Conservation (phyloP, 495 filamentous ascomycete species). For the Aspergillus sparsus region DNA sequence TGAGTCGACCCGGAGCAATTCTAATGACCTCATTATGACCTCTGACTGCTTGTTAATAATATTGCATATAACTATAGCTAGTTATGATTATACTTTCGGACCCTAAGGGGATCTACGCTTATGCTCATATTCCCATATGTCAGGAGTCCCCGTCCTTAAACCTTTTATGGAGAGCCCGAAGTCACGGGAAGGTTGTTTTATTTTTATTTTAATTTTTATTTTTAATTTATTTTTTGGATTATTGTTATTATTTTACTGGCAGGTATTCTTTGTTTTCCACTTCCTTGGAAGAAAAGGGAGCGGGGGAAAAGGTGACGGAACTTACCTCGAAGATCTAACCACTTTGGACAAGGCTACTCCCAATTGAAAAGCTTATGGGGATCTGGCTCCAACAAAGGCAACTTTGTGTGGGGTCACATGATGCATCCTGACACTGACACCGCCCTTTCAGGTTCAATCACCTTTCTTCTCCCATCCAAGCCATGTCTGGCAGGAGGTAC, state of each 20-base stretch:
- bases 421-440: not conserved
- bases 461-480: not conserved
- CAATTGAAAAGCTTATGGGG: conserved; percentile 3
- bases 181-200: not conserved
- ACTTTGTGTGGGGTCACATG: conserved; percentile 4
- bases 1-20: too few relatives aligned
- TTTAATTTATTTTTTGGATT: too few relatives aligned
- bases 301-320: not conserved
- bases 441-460: not conserved
- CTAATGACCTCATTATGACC: too few relatives aligned
- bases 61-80: too few relatives aligned
- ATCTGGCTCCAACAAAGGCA: not conserved
- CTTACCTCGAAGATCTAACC: not conserved
- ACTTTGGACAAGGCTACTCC: not conserved
- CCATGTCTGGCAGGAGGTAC: not conserved
- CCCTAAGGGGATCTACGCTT: too few relatives aligned
- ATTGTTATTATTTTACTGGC: too few relatives aligned
- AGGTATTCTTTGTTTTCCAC: too few relatives aligned
- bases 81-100: too few relatives aligned
- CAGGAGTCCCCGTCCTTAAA: not conserved
- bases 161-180: not conserved
- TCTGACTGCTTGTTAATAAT: too few relatives aligned
- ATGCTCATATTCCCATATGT: too few relatives aligned
- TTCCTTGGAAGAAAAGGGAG: not conserved
- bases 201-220: too few relatives aligned